phyloP scores from a whole-genome alignment of 2,329 filamentous ascomycete genomes.

The Diaporthe vexans region DNA sequence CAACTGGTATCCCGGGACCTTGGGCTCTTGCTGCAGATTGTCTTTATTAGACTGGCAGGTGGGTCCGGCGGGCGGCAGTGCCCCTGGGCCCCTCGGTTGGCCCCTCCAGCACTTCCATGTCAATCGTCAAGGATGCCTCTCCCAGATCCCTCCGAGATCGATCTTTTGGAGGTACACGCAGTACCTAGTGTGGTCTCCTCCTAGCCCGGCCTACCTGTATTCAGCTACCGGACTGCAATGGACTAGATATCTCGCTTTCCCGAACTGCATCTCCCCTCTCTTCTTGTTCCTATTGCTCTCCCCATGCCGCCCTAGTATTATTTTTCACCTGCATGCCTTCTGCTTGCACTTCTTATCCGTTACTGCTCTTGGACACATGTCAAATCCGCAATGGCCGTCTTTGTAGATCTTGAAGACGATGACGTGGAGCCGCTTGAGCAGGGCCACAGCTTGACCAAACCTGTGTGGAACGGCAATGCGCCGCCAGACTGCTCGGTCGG shows the following conservation, averaged over 20 bases:
- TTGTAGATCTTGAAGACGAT: conserved; percentile 51
- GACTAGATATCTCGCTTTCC: conserved; percentile 24
- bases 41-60: conserved; percentile 17
- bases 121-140: conserved; percentile 16
- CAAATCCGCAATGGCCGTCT: conserved; percentile 49
- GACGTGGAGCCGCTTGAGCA: conserved; percentile 48
- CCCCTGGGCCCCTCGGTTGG: conserved; percentile 10
- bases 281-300: neutral
- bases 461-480: conserved; percentile 46
- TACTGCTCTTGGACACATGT: neutral
- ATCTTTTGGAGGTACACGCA: neutral
- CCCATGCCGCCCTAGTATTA: conserved; percentile 1
- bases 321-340: neutral
- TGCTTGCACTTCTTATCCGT: conserved; percentile 1
- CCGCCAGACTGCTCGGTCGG: conserved; percentile 36
- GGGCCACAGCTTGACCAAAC: conserved; percentile 44
- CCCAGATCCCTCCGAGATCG: conserved; percentile 30
- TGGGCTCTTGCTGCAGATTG: neutral
- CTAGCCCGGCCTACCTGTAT: conserved; percentile 13
- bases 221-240: conserved; percentile 7
- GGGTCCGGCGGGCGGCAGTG: conserved; percentile 27
- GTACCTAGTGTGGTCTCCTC: neutral
- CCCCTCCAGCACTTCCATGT: neutral
- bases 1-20: neutral
- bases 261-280: neutral